Conservation (phyloP, 2,329 filamentous ascomycete genomes). For the Aspergillus sergii region DNA sequence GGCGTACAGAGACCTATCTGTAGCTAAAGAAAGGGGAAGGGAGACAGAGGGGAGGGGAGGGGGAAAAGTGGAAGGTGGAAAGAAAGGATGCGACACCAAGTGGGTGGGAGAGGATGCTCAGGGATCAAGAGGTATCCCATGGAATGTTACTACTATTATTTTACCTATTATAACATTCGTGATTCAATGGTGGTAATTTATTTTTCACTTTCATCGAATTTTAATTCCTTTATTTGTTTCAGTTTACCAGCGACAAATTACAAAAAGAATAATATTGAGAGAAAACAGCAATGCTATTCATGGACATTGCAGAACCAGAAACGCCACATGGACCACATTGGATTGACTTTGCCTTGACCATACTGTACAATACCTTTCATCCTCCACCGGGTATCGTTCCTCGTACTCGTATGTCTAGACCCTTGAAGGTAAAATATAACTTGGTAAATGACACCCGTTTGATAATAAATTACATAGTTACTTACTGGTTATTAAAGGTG, state of each 20-base stretch:
- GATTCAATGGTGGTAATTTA: slow-evolving; percentile 1
- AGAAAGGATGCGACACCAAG: slow-evolving; percentile 6
- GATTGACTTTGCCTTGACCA: background rate
- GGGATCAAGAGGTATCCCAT: background rate
- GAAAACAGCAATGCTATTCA: background rate
- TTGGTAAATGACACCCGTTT: background rate
- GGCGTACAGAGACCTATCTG: background rate
- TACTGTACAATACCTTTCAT: background rate
- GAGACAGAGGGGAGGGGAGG: slow-evolving; percentile 4
- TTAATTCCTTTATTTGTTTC: background rate
- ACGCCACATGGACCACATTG: background rate
- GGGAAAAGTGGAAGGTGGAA: background rate
- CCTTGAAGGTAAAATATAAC: background rate
- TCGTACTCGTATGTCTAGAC: slow-evolving; percentile 3
- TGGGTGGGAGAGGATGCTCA: background rate
- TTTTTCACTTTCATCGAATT: background rate
- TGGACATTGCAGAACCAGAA: background rate
- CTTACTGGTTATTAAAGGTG: background rate
- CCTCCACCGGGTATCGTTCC: background rate
- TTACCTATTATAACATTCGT: background rate
- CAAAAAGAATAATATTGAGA: background rate
- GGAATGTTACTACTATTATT: background rate
- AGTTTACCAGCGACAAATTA: background rate
- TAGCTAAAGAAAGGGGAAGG: slow-evolving; percentile 9
- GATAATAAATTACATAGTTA: background rate